Evolutionary conservation across 1,284 basidiomycete genomes (phyloP).

Genomic region (Anthracocystis setariae): DNA sequence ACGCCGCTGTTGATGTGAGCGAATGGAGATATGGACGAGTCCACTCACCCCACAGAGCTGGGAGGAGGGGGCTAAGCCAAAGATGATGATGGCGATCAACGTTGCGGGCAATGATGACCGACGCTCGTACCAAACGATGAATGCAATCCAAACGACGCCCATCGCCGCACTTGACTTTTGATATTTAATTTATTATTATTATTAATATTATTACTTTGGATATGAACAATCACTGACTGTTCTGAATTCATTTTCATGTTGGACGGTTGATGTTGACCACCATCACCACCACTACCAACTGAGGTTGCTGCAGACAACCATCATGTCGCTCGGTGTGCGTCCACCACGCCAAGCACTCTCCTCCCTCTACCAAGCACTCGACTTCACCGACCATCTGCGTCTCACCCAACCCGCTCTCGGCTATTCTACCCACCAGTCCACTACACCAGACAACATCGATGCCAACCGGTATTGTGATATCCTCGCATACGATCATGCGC

Average conservation of each 20-base stretch:
- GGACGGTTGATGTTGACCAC: background rate
- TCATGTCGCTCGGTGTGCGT: constrained; percentile 18
- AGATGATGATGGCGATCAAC: too few species aligned
- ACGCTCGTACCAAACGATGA: too few species aligned
- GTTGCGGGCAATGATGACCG: too few species aligned
- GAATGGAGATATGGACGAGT: background rate
- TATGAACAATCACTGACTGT: too few species aligned
- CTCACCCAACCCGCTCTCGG: constrained; percentile 22
- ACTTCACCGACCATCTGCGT: constrained; percentile 28
- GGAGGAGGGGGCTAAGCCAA: background rate
- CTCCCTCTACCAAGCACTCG: constrained; percentile 25
- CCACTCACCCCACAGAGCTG: background rate
- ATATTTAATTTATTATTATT: too few species aligned
- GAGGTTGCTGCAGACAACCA: background rate
- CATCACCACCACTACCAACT: background rate
- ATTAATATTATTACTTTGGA: too few species aligned
- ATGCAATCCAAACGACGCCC: too few species aligned
- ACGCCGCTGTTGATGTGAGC: background rate
- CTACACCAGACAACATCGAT: constrained; percentile 4
- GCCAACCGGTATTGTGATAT: constrained; percentile 44
- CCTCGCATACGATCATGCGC: constrained; percentile 50
- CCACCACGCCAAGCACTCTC: constrained; percentile 15
- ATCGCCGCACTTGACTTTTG: too few species aligned
- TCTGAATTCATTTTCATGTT: too few species aligned
- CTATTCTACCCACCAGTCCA: constrained; percentile 15